Percentiles rank a stretch among this genome's conserved stretches.
Conservation (phyloP, 768 basidiomycete species). For the Auriscalpium microsporum region DNA sequence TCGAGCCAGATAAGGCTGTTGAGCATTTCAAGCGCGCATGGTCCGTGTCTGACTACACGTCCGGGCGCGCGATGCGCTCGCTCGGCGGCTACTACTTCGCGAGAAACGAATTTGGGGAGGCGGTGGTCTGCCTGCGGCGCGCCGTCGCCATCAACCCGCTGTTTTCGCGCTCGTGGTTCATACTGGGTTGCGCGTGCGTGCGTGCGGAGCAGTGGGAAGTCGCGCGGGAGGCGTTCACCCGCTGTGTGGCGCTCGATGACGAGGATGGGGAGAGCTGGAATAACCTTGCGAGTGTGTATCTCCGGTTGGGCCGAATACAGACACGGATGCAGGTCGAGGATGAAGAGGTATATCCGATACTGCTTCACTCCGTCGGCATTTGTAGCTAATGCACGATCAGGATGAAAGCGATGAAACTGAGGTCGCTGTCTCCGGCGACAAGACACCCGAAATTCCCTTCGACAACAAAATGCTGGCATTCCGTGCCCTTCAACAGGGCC, state of each 20-base stretch:
- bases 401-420: not conserved
- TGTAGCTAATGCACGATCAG: not conserved
- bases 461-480: constrained; percentile 83
- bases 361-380: not conserved
- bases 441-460: constrained; percentile 39
- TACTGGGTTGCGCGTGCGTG: constrained; percentile 87
- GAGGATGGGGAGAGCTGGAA: constrained; percentile 99
- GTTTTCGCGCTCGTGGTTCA: constrained; percentile 85
- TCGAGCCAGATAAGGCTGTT: constrained; percentile 63
- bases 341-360: constrained; percentile 18
- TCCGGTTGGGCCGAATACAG: constrained; percentile 57
- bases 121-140: constrained; percentile 56
- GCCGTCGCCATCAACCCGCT: constrained; percentile 89
- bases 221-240: constrained; percentile 72
- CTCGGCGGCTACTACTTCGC: constrained; percentile 81
- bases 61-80: constrained; percentile 86
- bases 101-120: constrained; percentile 49
- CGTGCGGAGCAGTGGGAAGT: constrained; percentile 78
- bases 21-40: constrained; percentile 81
- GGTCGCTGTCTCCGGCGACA: constrained; percentile 9
- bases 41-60: constrained; percentile 69
- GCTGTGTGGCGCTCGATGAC: constrained; percentile 87
- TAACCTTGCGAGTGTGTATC: constrained; percentile 90
- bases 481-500: constrained; percentile 84
- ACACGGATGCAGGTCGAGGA: constrained; percentile 23